Percentiles rank a stretch among this genome's conserved stretches.
Conservation (phyloP, 2,329 filamentous ascomycete species). For the Botrytis elliptica region DNA sequence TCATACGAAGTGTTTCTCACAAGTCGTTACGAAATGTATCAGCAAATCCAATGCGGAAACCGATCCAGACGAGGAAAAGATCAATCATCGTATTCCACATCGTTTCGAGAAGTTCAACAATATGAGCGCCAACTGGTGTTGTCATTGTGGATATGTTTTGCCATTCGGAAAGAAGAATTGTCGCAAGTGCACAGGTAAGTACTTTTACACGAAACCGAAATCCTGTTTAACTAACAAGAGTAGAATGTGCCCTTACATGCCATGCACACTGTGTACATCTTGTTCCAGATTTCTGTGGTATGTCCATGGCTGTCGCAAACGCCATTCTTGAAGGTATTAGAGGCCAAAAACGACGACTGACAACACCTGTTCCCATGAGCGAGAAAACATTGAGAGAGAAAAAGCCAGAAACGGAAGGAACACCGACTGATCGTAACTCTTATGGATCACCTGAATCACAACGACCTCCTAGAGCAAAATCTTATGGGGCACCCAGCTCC, state of each 20-base stretch:
- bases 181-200: slow-evolving; percentile 80
- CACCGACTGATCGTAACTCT: slow-evolving; percentile 31
- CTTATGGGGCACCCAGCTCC: slow-evolving; percentile 42
- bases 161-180: slow-evolving; percentile 95
- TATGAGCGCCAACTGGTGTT: slow-evolving; percentile 98
- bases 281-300: slow-evolving; percentile 97
- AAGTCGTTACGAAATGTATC: slow-evolving; percentile 98
- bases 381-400: slow-evolving; percentile 35
- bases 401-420: slow-evolving; percentile 25
- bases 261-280: slow-evolving; percentile 91
- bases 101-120: slow-evolving; percentile 96
- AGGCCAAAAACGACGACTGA: slow-evolving; percentile 67
- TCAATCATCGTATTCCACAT: slow-evolving; percentile 98
- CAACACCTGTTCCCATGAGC: slow-evolving; percentile 32
- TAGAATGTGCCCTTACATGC: slow-evolving; percentile 87
- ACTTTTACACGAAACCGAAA: not conserved
- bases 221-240: slow-evolving; percentile 35
- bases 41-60: slow-evolving; percentile 99
- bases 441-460: slow-evolving; percentile 35
- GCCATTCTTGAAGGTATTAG: slow-evolving; percentile 87
- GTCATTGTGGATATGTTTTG: slow-evolving; percentile 94
- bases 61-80: slow-evolving; percentile 98
- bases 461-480: slow-evolving; percentile 37
- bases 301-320: slow-evolving; percentile 97
- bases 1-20: slow-evolving; percentile 94